phyloP scores from a whole-genome alignment of 371 early-diverging fungal species.

The Mucor irregularis region DNA sequence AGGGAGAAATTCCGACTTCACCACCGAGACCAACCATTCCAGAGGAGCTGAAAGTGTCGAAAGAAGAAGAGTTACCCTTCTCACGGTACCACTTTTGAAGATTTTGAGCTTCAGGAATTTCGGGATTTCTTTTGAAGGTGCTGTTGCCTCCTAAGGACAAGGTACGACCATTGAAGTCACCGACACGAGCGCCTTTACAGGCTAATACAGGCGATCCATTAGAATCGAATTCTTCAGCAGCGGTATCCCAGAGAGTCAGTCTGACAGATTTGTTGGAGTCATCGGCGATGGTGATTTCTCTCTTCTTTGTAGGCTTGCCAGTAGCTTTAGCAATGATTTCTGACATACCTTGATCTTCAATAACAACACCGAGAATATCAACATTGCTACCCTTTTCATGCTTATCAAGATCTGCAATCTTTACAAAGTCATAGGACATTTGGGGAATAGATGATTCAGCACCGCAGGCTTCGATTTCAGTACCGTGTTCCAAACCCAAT shows the following conservation, averaged over 20 bases:
- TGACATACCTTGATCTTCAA: constrained; percentile 59
- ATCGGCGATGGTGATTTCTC: constrained; percentile 88
- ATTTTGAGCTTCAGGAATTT: constrained; percentile 77
- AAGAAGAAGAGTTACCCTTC: constrained; percentile 26
- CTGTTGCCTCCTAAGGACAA: constrained; percentile 62
- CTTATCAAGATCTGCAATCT: constrained; percentile 61
- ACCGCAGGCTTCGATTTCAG: constrained; percentile 63
- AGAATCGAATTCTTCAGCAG: constrained; percentile 70
- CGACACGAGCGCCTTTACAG: constrained; percentile 81
- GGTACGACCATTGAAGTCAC: constrained; percentile 84
- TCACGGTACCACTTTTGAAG: constrained; percentile 86
- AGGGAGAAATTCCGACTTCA: not conserved
- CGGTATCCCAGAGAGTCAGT: constrained; percentile 89
- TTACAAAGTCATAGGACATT: constrained; percentile 70
- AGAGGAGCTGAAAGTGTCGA: constrained; percentile 29
- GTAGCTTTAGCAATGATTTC: constrained; percentile 72
- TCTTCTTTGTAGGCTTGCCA: constrained; percentile 70
- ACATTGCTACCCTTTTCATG: constrained; percentile 66
- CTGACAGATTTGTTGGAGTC: constrained; percentile 69
- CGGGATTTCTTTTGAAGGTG: constrained; percentile 74
- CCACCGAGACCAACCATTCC: constrained; percentile 28
- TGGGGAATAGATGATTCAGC: constrained; percentile 65
- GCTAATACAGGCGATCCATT: constrained; percentile 70
- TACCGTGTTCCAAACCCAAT: constrained; percentile 73
- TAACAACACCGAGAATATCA: constrained; percentile 85